Percentiles rank a stretch among this genome's conserved stretches.
Conservation (phyloP, 768 basidiomycete genomes). For the Leccinum boreale region DNA sequence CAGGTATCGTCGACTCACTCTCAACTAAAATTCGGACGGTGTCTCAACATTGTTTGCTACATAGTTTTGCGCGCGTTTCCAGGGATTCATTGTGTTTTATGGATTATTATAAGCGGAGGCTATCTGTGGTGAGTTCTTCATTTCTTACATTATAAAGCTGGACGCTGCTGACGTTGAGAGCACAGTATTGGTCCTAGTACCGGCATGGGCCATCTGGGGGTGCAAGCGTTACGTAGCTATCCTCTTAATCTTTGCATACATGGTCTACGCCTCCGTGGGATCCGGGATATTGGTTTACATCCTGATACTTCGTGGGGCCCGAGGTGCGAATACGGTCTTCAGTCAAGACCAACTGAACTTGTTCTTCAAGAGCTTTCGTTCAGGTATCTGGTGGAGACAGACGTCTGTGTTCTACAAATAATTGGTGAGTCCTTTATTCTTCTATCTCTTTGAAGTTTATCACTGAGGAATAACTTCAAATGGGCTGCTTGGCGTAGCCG, state of each 20-base stretch:
- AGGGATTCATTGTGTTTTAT: background rate
- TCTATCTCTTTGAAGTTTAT: too few species aligned
- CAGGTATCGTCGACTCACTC: background rate
- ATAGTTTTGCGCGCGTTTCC: slow-evolving; percentile 9
- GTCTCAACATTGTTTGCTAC: background rate
- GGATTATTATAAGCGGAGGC: slow-evolving; percentile 1
- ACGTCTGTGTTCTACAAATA: background rate
- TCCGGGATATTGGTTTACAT: background rate
- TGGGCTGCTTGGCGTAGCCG: background rate
- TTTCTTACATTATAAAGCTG: background rate
- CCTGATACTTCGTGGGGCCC: background rate
- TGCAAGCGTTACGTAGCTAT: background rate
- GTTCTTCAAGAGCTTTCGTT: background rate
- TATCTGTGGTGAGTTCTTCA: slow-evolving; percentile 8
- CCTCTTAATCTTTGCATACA: background rate
- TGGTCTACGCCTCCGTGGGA: background rate
- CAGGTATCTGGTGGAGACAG: background rate
- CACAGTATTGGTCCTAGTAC: slow-evolving; percentile 12
- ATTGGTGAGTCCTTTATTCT: background rate
- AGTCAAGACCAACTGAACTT: background rate
- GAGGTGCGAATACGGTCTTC: background rate
- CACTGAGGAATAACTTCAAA: too few species aligned
- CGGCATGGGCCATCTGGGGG: slow-evolving; percentile 17
- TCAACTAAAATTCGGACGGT: background rate
- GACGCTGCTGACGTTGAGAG: background rate